Percentiles rank a stretch among this genome's conserved stretches.
phyloP scores from a whole-genome alignment of 192 early-diverging fungal species.

The Coemansia sp. region DNA sequence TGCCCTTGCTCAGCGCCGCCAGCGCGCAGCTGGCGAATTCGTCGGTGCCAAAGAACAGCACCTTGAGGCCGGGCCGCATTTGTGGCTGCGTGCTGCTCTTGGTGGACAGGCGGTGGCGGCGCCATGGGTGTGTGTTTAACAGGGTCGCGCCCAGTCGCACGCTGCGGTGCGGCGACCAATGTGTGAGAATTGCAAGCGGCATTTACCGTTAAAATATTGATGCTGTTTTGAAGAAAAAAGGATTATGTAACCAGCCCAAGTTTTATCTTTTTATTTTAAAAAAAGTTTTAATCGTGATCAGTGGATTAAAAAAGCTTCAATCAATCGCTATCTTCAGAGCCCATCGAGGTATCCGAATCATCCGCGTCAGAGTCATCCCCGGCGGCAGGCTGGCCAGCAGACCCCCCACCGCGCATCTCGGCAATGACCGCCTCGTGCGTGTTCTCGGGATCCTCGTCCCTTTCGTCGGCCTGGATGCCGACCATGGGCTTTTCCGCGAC shows the following conservation, averaged over 20 bases:
- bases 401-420: slow-evolving; percentile 31
- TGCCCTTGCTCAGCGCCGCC: slow-evolving; percentile 54
- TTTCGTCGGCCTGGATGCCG: slow-evolving; percentile 27
- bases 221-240: no score
- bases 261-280: no score
- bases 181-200: no score
- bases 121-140: no score
- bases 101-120: no score
- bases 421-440: slow-evolving; percentile 38
- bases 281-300: no score
- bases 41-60: slow-evolving; percentile 90
- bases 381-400: neutral
- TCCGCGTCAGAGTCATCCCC: slow-evolving; percentile 24
- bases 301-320: no score
- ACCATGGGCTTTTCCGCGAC: slow-evolving; percentile 55
- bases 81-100: neutral
- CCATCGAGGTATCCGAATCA: slow-evolving; percentile 25
- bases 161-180: no score
- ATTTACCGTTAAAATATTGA: no score
- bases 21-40: slow-evolving; percentile 71
- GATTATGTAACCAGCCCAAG: no score
- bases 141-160: no score
- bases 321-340: no score
- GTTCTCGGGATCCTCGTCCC: slow-evolving; percentile 51
- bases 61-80: slow-evolving; percentile 11